Conservation (phyloP, 805 yeast species). For the Zygotorulaspora danielsina region DNA sequence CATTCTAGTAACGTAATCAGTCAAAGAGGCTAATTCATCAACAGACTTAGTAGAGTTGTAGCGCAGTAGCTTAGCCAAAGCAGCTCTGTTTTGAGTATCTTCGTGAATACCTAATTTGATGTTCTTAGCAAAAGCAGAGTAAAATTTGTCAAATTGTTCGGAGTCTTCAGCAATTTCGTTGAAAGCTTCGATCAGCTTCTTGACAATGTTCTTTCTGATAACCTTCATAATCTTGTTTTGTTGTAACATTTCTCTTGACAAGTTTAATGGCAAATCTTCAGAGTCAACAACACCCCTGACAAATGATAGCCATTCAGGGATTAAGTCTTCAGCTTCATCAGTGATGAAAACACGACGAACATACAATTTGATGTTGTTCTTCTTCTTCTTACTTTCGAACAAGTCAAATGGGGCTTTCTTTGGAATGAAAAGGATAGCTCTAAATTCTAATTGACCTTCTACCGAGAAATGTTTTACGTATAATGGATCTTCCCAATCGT, state of each 20-base stretch:
- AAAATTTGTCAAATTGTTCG: conserved; percentile 98
- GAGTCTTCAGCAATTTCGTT: conserved; percentile 98
- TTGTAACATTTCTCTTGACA: conserved; percentile 99
- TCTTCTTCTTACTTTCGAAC: conserved; percentile 98
- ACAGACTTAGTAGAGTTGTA: conserved; percentile 93
- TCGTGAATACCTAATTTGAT: conserved; percentile 98
- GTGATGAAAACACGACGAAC: conserved; percentile 99
- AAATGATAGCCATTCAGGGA: conserved; percentile 98
- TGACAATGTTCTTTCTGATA: conserved; percentile 97
- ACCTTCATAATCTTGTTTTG: conserved; percentile 99
- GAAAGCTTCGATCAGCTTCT: conserved; percentile 97
- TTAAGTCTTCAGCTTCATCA: conserved; percentile 98
- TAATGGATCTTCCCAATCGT: conserved; percentile 99
- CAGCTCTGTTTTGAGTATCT: conserved; percentile 94
- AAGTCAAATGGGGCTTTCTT: conserved; percentile 99
- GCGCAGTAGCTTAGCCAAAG: conserved; percentile 94
- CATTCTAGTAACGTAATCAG: conserved; percentile 99
- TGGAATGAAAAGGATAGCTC: conserved; percentile 95
- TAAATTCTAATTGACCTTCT: conserved; percentile 99
- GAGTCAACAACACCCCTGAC: conserved; percentile 99
- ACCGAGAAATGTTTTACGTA: conserved; percentile 99
- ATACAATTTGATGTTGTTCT: conserved; percentile 95
- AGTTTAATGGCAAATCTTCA: conserved; percentile 98
- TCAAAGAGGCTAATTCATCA: conserved; percentile 90
- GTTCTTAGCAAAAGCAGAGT: conserved; percentile 97